Conservation (phyloP, 116 monocot genomes). For the Thalassia testudinum region DNA sequence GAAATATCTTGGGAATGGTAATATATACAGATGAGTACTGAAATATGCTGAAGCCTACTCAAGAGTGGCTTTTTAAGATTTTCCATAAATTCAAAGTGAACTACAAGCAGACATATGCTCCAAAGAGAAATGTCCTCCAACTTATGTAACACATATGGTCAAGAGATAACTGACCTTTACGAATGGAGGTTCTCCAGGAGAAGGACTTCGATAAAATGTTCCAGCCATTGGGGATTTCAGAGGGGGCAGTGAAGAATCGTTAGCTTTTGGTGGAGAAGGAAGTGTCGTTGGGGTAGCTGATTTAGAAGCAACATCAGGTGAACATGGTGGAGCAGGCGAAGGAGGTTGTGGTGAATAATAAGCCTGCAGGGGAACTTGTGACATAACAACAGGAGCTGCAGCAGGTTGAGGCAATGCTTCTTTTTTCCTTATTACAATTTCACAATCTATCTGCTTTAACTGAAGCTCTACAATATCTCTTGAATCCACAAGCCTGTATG, state of each 20-base stretch:
- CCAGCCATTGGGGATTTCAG: slow-evolving; percentile 49
- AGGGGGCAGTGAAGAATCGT: slow-evolving; percentile 36
- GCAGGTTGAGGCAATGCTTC: slow-evolving; percentile 28
- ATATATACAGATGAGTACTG: no score
- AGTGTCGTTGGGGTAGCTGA: slow-evolving; percentile 3
- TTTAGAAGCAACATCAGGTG: neutral
- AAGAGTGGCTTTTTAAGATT: no score
- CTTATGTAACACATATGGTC: no score
- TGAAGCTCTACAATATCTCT: slow-evolving; percentile 45
- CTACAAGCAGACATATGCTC: no score
- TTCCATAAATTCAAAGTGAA: no score
- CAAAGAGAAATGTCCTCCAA: no score
- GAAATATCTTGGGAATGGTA: no score
- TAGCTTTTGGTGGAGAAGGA: slow-evolving; percentile 10
- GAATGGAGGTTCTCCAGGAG: slow-evolving; percentile 37
- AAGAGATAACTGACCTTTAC: slow-evolving; percentile 26
- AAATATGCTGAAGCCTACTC: no score
- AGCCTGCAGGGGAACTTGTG: slow-evolving; percentile 12
- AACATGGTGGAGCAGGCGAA: neutral
- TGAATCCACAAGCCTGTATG: slow-evolving; percentile 49
- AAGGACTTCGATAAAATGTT: slow-evolving; percentile 42
- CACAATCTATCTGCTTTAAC: slow-evolving; percentile 42
- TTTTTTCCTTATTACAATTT: slow-evolving; percentile 46
- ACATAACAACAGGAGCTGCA: slow-evolving; percentile 25
- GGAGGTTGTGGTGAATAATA: neutral